Percentiles rank a stretch among this genome's conserved stretches.
These are phyloP conservation scores for Gossypium anomalum DNA, from an alignment of 345 rosid species.

Conservation along the genomic window DNA sequence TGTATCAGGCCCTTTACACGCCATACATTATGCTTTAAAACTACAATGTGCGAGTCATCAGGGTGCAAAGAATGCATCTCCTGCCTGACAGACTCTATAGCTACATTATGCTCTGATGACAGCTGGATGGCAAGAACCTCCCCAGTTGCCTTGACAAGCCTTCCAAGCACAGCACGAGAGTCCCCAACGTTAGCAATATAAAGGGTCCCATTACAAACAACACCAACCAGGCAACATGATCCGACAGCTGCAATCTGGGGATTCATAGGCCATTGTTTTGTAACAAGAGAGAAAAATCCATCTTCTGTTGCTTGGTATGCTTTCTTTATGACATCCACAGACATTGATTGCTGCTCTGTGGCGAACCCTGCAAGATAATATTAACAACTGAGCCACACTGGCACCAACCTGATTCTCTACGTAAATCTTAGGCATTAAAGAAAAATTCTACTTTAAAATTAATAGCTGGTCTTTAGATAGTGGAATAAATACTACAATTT, in stretches of 20 bases:
- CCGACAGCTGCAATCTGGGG: constrained; percentile 99
- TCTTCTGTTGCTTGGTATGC: constrained; percentile 96
- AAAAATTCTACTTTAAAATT: not conserved
- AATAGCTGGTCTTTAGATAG: not conserved
- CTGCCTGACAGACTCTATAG: constrained; percentile 82
- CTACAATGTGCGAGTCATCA: constrained; percentile 81
- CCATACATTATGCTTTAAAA: constrained; percentile 92
- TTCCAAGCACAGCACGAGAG: constrained; percentile 94
- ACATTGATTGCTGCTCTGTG: constrained; percentile 72
- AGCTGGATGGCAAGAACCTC: constrained; percentile 86
- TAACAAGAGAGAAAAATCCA: constrained; percentile 74
- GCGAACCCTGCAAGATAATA: constrained; percentile 45
- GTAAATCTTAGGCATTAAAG: not conserved
- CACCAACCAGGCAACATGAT: constrained; percentile 88
- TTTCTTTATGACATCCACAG: constrained; percentile 73
- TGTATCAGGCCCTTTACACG: constrained; percentile 96
- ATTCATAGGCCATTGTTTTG: constrained; percentile 86
- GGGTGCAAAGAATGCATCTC: constrained; percentile 90
- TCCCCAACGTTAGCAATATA: constrained; percentile 92
- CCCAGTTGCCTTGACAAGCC: constrained; percentile 73
- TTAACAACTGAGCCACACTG: not conserved
- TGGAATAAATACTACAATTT: not conserved
- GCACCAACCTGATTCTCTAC: not conserved
- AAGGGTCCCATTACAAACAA: constrained; percentile 67
- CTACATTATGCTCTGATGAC: constrained; percentile 82